phyloP scores from a whole-genome alignment of 2,329 filamentous ascomycete species.

The Microdochium paspali region DNA sequence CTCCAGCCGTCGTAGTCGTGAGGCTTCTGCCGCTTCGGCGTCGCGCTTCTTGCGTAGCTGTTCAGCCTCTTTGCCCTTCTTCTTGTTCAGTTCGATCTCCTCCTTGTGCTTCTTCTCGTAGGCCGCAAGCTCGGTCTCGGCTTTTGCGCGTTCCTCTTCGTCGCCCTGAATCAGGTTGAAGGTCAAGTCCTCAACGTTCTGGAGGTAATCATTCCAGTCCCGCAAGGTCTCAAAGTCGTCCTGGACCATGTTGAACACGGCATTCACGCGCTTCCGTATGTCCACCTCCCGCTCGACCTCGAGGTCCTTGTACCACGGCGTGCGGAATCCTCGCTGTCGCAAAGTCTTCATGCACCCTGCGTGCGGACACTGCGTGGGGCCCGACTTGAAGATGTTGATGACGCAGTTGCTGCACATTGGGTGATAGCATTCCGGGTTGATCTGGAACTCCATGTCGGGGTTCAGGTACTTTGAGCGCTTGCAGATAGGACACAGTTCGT shows the following conservation, averaged over 20 bases:
- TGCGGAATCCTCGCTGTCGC: slow-evolving; percentile 73
- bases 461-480: slow-evolving; percentile 95
- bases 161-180: slow-evolving; percentile 73
- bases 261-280: slow-evolving; percentile 69
- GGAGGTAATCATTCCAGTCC: slow-evolving; percentile 89
- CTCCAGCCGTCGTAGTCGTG: slow-evolving; percentile 50
- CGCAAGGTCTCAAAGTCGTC: slow-evolving; percentile 82
- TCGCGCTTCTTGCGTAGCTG: slow-evolving; percentile 43
- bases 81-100: slow-evolving; percentile 54
- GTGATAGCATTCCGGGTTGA: slow-evolving; percentile 98
- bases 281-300: slow-evolving; percentile 88
- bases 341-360: slow-evolving; percentile 81
- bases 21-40: slow-evolving; percentile 57
- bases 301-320: slow-evolving; percentile 84
- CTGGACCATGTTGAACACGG: slow-evolving; percentile 78
- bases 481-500: slow-evolving; percentile 91
- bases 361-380: slow-evolving; percentile 86
- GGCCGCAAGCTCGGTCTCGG: slow-evolving; percentile 34
- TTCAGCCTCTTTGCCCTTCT: slow-evolving; percentile 44
- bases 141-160: slow-evolving; percentile 47
- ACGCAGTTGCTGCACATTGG: slow-evolving; percentile 97
- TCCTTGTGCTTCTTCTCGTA: slow-evolving; percentile 68
- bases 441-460: slow-evolving; percentile 84
- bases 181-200: slow-evolving; percentile 82
- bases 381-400: slow-evolving; percentile 84